Base-by-base conservation (phyloP, 306 rosid genomes). In the Malus orientalis region DNA sequence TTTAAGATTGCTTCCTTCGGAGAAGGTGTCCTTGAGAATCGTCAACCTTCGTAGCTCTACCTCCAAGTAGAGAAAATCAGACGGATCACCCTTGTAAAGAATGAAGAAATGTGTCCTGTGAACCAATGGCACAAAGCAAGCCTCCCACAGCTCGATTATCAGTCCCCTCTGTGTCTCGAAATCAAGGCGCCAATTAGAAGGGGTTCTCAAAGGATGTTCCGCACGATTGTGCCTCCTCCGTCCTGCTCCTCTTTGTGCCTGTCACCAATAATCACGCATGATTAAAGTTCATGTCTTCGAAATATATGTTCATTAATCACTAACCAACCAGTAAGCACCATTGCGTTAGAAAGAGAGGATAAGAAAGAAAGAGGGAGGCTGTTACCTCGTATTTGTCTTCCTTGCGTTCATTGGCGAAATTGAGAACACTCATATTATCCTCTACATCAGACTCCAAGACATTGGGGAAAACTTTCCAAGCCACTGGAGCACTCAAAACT, bases 101-200 rank as follows among this genome's bases (percentile, higher is more conserved):
- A 90, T 89, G 81, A 90, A 95, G 81, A 88, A 95, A 77, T 87
- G 88, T 68, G 99, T 79, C 64, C 97, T 87, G 78, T 95, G 97
- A 19, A 87, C 88, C 79, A 95, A 68, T 16, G 99, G 93, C 63
- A 88, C 90, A 74, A 85, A 81, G 86, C 93, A 92, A 66, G 77
- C 80, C 70, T 88, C 86, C 99, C 97, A 95, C 32, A 95, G 97
- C 78, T 88, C 78, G 69, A 95, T 71, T 84, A 89, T 88, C 23
- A 85, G 83, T 83, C 82, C 87, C 67, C 84, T 87, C 74, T 81
- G 90, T 76, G 76, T 88, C 81, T 90, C 96, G 77, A 90, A 86
- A 74, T 89, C 82, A 14, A 38, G 49, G 15, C 57, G 25, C 84
- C 84, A 87, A 19, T 77, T 63, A 33, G 71, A 75, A 65, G 75